phyloP scores from a whole-genome alignment of 495 filamentous ascomycete species.

The Annulohypoxylon maeteangense region DNA sequence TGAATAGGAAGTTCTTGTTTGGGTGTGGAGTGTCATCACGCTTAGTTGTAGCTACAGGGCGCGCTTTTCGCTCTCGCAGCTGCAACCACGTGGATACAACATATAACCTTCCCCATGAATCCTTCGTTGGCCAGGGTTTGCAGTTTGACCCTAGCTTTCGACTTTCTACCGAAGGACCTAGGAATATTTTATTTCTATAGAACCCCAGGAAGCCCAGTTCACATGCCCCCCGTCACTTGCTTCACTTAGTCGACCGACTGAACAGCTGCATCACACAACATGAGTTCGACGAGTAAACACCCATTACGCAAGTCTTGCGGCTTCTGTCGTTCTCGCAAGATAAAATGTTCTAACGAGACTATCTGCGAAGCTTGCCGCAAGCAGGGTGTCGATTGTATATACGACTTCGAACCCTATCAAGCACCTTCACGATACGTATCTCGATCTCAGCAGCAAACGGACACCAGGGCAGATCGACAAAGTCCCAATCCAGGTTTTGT shows the following conservation, averaged over 20 bases:
- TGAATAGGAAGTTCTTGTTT: not conserved
- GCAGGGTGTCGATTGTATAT: slow-evolving; percentile 18
- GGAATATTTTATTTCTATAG: slow-evolving; percentile 7
- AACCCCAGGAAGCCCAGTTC: slow-evolving; percentile 4
- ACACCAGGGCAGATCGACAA: not conserved
- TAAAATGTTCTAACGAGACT: slow-evolving; percentile 15
- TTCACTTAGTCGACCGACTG: not conserved
- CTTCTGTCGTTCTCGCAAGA: slow-evolving; percentile 17
- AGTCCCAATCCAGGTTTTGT: not conserved
- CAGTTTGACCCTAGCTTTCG: slow-evolving; percentile 4
- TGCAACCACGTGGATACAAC: slow-evolving; percentile 11
- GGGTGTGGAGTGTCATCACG: slow-evolving; percentile 4
- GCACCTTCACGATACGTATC: slow-evolving; percentile 2
- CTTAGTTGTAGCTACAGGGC: not conserved
- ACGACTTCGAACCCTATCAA: slow-evolving; percentile 15
- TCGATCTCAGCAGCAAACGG: not conserved
- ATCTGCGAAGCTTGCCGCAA: slow-evolving; percentile 19
- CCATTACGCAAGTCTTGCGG: slow-evolving; percentile 14
- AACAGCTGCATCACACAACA: not conserved
- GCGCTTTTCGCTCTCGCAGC: slow-evolving; percentile 14
- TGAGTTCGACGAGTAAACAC: slow-evolving; percentile 15
- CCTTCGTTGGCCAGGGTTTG: not conserved
- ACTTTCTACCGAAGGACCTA: not conserved
- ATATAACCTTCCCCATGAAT: slow-evolving; percentile 10
- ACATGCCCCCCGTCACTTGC: not conserved